Evolutionary conservation across 2,329 filamentous ascomycete genomes (phyloP).

Genomic region (Cryphonectria naterciae): DNA sequence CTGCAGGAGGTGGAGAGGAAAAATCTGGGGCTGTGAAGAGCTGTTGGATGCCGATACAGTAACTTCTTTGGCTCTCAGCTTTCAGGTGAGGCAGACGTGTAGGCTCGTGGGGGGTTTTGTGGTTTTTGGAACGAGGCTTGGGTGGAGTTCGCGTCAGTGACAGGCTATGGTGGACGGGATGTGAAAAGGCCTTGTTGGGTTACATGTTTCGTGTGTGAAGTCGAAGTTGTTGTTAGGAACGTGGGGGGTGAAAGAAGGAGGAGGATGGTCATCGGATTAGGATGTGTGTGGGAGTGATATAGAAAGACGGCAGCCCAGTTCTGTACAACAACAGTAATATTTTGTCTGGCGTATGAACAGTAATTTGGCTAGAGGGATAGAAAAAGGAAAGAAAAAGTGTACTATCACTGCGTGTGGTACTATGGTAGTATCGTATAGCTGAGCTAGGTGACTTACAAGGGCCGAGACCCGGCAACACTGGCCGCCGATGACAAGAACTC

Average conservation of each 20-base stretch:
- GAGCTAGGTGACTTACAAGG: conserved; percentile 9
- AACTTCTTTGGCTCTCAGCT: conserved; percentile 19
- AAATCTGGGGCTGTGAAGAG: conserved; percentile 19
- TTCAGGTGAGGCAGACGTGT: conserved; percentile 18
- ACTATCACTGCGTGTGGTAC: background rate
- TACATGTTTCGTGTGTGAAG: conserved; percentile 1
- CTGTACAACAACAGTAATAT: background rate
- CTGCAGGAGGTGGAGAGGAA: background rate
- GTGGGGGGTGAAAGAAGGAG: background rate
- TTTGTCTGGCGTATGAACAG: background rate
- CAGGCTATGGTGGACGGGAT: conserved; percentile 10
- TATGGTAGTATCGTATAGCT: background rate
- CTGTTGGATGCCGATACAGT: conserved; percentile 15
- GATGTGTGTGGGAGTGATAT: conserved; percentile 21
- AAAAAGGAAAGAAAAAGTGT: background rate
- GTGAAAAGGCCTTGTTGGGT: background rate
- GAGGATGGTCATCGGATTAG: background rate
- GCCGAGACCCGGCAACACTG: conserved; percentile 18
- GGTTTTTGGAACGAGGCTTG: conserved; percentile 8
- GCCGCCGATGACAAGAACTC: conserved; percentile 2
- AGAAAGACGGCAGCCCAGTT: background rate
- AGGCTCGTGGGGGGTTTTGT: conserved; percentile 18
- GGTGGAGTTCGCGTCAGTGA: conserved; percentile 17
- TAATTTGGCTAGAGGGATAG: too few species aligned
- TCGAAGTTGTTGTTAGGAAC: background rate